Conservation (phyloP, 148 eudicot genomes). For the Cornus florida region DNA sequence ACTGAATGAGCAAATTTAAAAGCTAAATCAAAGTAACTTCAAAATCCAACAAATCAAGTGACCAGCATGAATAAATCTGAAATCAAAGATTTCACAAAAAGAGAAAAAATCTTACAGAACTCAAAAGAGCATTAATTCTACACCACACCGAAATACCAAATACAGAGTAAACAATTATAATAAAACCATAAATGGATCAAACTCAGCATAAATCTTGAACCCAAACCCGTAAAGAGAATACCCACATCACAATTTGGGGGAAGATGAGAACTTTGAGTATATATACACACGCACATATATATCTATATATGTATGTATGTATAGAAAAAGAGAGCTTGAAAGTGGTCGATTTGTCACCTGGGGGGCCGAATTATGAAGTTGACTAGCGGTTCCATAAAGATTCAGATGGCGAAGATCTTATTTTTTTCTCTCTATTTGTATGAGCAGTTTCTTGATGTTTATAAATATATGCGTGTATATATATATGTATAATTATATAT, state of each 20-base stretch:
- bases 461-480: background rate
- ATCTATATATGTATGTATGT: background rate
- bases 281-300: background rate
- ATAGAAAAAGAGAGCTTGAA: background rate
- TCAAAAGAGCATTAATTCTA: conserved; percentile 6
- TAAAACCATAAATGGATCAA: background rate
- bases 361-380: conserved; percentile 98
- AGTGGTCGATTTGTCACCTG: conserved; percentile 41
- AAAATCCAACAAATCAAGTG: background rate
- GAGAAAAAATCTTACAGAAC: background rate
- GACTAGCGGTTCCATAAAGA: conserved; percentile 83
- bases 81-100: background rate
- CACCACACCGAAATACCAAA: background rate
- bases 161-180: background rate
- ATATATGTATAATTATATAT: background rate
- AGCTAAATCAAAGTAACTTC: background rate
- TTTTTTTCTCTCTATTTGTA: background rate
- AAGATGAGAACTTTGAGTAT: background rate
- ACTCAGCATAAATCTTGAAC: background rate
- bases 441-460: background rate
- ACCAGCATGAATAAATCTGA: background rate
- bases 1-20: no score
- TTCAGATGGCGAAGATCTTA: conserved; percentile 17
- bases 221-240: background rate
- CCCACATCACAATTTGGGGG: background rate